Conservation (phyloP, 2,329 filamentous ascomycete species). For the Trichocomaceae sp. region DNA sequence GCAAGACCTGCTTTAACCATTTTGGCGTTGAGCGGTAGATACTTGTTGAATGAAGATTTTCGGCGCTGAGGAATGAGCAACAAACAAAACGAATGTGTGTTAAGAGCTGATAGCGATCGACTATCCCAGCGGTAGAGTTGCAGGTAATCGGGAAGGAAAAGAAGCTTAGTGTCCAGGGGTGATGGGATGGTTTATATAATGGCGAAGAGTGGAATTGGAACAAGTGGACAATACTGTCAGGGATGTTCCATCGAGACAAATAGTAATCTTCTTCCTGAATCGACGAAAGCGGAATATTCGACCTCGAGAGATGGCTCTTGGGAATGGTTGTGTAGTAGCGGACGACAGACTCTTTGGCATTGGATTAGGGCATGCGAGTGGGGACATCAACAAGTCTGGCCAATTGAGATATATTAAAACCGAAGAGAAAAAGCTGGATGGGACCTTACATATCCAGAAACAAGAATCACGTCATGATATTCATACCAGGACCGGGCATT, state of each 20-base stretch:
- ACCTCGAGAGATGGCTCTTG: not conserved
- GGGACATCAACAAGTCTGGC: not conserved
- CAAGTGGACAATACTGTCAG: not conserved
- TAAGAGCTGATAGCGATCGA: slow-evolving; percentile 13
- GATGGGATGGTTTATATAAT: slow-evolving; percentile 12
- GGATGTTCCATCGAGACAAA: slow-evolving; percentile 1
- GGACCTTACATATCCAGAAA: slow-evolving; percentile 8
- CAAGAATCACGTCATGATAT: slow-evolving; percentile 3
- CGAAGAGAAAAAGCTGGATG: slow-evolving; percentile 2
- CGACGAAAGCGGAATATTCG: slow-evolving; percentile 8
- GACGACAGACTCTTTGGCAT: not conserved
- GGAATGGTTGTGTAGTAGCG: slow-evolving; percentile 4
- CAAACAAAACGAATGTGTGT: slow-evolving; percentile 22
- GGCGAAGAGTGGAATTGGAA: not conserved
- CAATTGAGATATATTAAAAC: not conserved
- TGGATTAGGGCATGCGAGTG: not conserved
- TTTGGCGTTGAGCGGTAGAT: slow-evolving; percentile 15
- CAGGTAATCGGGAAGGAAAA: not conserved
- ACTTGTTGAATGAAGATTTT: not conserved
- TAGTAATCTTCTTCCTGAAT: not conserved
- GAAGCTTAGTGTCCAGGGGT: not conserved
- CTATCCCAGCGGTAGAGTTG: slow-evolving; percentile 9
- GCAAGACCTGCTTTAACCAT: slow-evolving; percentile 32
- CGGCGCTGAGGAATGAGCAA: slow-evolving; percentile 1
- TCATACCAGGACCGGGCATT: not conserved